These are phyloP conservation scores for Chaetomium sp. DNA, from an alignment of 2,329 filamentous ascomycete genomes.

Conservation along the genomic window DNA sequence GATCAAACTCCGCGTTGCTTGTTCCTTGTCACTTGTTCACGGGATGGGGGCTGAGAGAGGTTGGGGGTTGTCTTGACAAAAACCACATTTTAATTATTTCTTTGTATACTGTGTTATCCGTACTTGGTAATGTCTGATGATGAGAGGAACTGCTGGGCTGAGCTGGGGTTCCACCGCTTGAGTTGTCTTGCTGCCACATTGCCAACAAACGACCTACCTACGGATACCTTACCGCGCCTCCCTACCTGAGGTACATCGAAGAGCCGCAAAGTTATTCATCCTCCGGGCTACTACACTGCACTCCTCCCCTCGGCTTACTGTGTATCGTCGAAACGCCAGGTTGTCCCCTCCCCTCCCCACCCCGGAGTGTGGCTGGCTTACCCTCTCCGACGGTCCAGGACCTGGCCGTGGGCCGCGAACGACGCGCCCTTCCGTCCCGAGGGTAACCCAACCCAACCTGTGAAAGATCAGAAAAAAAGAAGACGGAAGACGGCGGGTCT, in stretches of 20 bases:
- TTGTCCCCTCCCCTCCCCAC: neutral
- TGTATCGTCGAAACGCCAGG: neutral
- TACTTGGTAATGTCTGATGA: neutral
- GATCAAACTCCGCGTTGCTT: neutral
- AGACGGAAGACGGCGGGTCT: neutral
- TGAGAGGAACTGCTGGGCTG: too few relatives aligned
- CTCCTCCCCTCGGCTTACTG: too few relatives aligned
- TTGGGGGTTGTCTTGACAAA: neutral
- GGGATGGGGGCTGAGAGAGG: neutral
- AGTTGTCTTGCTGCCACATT: neutral
- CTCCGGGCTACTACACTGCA: neutral
- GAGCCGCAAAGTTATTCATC: neutral
- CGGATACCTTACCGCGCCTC: neutral
- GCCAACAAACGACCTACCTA: neutral
- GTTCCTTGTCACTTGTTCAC: neutral
- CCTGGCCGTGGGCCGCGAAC: slow-evolving; percentile 1
- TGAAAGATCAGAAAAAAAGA: neutral
- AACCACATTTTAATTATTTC: neutral
- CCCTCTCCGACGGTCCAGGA: neutral
- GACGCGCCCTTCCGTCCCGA: neutral
- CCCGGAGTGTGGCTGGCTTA: neutral
- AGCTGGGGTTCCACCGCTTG: slow-evolving; percentile 2
- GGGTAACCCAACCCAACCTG: neutral
- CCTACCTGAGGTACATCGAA: neutral
- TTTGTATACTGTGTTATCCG: neutral